phyloP scores from a whole-genome alignment of 139 green algal species.

The Desmodesmus armatus region DNA sequence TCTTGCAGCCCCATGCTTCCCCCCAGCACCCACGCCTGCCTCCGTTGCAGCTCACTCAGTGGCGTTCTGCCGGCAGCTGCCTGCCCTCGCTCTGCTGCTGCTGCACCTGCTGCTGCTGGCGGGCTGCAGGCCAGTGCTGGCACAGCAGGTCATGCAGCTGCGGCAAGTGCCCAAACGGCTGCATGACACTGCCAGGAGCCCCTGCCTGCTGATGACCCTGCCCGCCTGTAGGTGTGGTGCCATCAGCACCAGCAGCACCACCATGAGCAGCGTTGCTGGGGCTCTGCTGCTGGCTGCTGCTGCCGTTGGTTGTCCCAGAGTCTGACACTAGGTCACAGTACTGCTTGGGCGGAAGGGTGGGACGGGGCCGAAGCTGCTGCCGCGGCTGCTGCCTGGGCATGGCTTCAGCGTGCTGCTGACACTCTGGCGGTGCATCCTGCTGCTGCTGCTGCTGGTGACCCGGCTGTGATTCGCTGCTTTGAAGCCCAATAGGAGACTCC shows the following conservation, averaged over 20 bases:
- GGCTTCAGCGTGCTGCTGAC: no score
- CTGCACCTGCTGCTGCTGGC: background rate
- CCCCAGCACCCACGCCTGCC: background rate
- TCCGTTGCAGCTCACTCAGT: no score
- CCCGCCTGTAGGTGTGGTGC: background rate
- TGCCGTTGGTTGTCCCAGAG: background rate
- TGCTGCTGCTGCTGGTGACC: no score
- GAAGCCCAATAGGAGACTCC: no score
- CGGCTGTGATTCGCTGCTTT: no score
- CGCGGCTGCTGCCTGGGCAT: no score
- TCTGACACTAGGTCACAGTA: constrained; percentile 16
- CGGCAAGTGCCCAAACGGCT: no score
- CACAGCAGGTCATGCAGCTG: no score
- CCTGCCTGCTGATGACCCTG: constrained; percentile 1
- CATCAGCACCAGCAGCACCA: background rate
- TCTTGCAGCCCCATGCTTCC: background rate
- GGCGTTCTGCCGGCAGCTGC: background rate
- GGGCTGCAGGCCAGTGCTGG: background rate
- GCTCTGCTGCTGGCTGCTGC: background rate
- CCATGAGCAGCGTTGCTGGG: background rate
- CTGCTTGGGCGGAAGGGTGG: no score
- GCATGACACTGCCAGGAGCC: background rate
- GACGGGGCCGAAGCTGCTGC: no score
- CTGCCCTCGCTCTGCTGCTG: background rate
- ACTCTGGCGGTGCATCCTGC: no score